phyloP scores from a whole-genome alignment of 805 yeast genomes.

The Kazachstania taianensis region DNA sequence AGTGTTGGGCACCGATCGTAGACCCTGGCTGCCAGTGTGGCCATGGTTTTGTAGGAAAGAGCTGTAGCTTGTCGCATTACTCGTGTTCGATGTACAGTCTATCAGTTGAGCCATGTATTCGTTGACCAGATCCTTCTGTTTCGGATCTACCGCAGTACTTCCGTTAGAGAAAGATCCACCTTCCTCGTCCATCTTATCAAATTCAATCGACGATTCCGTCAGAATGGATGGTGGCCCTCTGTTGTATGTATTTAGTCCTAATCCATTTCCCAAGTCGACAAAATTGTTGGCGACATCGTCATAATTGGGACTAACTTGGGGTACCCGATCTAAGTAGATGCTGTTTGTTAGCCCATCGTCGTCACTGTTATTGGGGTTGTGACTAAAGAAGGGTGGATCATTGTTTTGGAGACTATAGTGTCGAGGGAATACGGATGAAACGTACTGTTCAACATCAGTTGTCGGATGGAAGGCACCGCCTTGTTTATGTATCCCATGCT shows the following conservation, averaged over 20 bases:
- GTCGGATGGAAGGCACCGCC: neutral
- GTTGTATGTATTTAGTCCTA: conserved; percentile 28
- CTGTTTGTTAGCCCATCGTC: neutral
- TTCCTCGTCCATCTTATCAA: conserved; percentile 8
- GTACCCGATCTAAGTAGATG: neutral
- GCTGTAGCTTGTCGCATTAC: conserved; percentile 2
- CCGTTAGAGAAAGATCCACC: conserved; percentile 3
- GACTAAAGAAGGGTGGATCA: too few species aligned
- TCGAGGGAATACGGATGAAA: too few species aligned
- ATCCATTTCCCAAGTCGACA: conserved; percentile 29
- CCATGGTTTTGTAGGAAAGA: neutral
- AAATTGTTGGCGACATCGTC: conserved; percentile 8
- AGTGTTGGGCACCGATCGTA: too few species aligned
- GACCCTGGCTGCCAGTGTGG: neutral
- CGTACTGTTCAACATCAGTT: neutral
- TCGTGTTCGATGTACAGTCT: conserved; percentile 13
- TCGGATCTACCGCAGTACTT: neutral
- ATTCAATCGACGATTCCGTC: conserved; percentile 28
- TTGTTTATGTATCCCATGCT: neutral
- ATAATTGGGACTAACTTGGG: neutral
- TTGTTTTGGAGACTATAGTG: neutral
- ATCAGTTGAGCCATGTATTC: conserved; percentile 22
- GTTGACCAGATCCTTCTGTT: conserved; percentile 11
- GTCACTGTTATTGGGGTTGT: neutral
- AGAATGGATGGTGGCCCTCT: conserved; percentile 34